These are phyloP conservation scores for Lumnitzera racemosa DNA, from an alignment of 345 rosid species.

Conservation along the genomic window DNA sequence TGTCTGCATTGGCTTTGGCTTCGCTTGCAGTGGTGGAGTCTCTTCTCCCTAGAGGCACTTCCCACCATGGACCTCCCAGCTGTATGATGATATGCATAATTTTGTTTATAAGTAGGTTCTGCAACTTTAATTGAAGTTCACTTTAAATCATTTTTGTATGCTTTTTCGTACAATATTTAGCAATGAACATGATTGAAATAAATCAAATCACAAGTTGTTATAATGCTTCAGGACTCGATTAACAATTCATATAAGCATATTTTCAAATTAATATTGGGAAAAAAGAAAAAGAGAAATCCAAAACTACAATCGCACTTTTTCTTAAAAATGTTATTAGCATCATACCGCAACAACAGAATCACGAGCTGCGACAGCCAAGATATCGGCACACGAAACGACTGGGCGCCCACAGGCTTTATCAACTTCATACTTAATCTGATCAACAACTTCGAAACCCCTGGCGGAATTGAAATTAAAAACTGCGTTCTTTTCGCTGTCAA, in stretches of 20 bases:
- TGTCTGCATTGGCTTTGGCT: conserved; percentile 13
- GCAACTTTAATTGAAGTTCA: no score
- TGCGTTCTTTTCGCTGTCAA: conserved; percentile 47
- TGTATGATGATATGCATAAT: conserved; percentile 3
- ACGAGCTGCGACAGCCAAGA: conserved; percentile 45
- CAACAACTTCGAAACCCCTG: conserved; percentile 48
- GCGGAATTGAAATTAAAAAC: conserved; percentile 19
- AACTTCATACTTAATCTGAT: conserved; percentile 35
- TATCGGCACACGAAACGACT: conserved; percentile 49
- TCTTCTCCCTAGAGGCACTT: conserved; percentile 33
- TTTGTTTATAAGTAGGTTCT: no score
- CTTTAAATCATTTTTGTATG: no score
- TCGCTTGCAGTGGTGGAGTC: conserved; percentile 33
- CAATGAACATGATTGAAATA: no score
- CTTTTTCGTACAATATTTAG: no score
- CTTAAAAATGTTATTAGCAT: not conserved
- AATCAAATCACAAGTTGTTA: no score
- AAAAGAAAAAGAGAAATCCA: no score
- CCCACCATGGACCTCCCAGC: conserved; percentile 49
- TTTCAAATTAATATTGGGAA: not conserved
- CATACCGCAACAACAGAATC: conserved; percentile 40
- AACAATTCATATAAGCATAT: not conserved
- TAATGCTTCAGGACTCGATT: no score
- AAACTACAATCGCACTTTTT: no score
- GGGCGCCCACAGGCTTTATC: conserved; percentile 36